These are phyloP conservation scores for Dipteronia sinensis DNA, from an alignment of 345 rosid genomes.

Conservation along the genomic window DNA sequence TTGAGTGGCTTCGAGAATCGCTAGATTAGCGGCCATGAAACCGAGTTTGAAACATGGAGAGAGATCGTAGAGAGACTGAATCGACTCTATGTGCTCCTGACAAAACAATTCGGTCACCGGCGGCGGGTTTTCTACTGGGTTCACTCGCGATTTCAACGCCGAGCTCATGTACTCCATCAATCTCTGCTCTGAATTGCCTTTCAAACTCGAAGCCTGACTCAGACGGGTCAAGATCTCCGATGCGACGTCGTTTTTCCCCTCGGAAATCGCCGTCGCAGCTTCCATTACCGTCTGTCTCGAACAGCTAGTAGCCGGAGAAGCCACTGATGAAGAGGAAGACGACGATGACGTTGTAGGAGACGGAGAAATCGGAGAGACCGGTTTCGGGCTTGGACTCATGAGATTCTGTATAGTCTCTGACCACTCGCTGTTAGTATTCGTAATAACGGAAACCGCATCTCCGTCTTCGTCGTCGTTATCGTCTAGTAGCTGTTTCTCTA, in stretches of 20 bases:
- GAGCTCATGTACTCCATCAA: conserved; percentile 58
- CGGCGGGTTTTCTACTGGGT: conserved; percentile 45
- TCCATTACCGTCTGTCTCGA: conserved; percentile 66
- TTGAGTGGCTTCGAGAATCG: conserved; percentile 62
- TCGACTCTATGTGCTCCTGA: conserved; percentile 60
- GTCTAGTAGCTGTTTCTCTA: conserved; percentile 77
- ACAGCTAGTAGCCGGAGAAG: conserved; percentile 50
- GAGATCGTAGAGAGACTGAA: conserved; percentile 59
- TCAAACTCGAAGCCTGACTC: conserved; percentile 47
- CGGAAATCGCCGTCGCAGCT: conserved; percentile 76
- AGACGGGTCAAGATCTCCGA: conserved; percentile 66
- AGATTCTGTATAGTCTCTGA: conserved; percentile 67
- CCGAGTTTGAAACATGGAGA: conserved; percentile 88
- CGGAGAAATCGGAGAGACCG: conserved; percentile 56
- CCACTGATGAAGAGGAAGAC: conserved; percentile 62
- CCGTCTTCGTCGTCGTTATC: conserved; percentile 59
- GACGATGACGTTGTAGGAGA: conserved; percentile 75
- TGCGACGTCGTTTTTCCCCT: conserved; percentile 60
- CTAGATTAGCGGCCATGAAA: conserved; percentile 84
- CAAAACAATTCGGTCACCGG: conserved; percentile 61
- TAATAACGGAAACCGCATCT: conserved; percentile 74
- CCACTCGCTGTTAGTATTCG: conserved; percentile 79
- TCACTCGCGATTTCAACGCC: conserved; percentile 65
- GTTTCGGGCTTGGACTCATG: conserved; percentile 42
- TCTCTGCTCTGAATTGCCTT: conserved; percentile 73